These are phyloP conservation scores for Guadua angustifolia DNA, from an alignment of 176 grass and related monocot genomes.

Conservation along the genomic window DNA sequence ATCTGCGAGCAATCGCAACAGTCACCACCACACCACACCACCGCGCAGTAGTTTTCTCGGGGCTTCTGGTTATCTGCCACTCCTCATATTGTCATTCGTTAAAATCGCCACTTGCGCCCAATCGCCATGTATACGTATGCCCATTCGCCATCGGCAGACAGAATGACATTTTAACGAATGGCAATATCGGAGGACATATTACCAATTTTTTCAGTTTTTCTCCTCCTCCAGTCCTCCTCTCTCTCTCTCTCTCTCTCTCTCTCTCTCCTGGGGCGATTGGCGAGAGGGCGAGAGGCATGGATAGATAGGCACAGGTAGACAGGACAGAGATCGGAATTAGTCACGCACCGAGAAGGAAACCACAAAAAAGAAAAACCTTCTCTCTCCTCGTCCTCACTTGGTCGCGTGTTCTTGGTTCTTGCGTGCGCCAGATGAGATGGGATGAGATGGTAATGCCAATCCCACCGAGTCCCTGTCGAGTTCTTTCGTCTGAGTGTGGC, in stretches of 20 bases:
- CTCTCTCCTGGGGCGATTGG: background rate
- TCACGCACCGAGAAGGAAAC: constrained; percentile 29
- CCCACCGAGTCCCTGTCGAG: constrained; percentile 9
- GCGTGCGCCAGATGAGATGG: background rate
- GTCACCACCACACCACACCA: background rate
- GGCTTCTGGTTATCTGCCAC: too few relatives aligned
- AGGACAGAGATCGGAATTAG: constrained; percentile 55
- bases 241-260: background rate
- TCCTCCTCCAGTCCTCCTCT: background rate
- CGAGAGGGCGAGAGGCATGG: constrained; percentile 7
- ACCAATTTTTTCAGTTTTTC: too few relatives aligned
- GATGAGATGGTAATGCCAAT: constrained; percentile 25
- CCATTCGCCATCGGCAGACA: too few relatives aligned
- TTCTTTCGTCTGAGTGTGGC: constrained; percentile 39
- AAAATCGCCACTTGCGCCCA: too few relatives aligned
- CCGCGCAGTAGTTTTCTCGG: too few relatives aligned
- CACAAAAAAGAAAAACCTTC: background rate
- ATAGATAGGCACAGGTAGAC: constrained; percentile 44
- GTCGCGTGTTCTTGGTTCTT: background rate
- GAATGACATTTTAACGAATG: too few relatives aligned
- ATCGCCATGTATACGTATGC: too few relatives aligned
- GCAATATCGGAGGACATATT: too few relatives aligned
- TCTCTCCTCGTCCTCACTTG: background rate
- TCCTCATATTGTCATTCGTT: too few relatives aligned
- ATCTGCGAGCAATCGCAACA: constrained; percentile 19